Conservation (phyloP, 768 basidiomycete species). For the Rhizopogon rudus region DNA sequence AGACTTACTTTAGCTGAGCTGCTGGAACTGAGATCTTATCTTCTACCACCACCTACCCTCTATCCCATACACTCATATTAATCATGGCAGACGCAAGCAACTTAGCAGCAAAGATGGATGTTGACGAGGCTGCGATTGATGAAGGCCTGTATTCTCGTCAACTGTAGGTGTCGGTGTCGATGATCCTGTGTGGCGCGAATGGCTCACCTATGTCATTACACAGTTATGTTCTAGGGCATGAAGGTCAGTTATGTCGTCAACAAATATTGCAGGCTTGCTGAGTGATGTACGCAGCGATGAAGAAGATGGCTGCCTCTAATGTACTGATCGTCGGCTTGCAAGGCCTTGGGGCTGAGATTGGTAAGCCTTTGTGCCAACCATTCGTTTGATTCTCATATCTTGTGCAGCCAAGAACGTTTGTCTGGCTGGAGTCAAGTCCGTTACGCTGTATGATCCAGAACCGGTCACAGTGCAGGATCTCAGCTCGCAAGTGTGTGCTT, state of each 20-base stretch:
- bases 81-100: slow-evolving; percentile 34
- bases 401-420: slow-evolving; percentile 81
- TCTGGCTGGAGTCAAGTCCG: slow-evolving; percentile 95
- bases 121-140: slow-evolving; percentile 85
- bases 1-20: not conserved
- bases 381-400: slow-evolving; percentile 6
- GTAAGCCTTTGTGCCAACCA: slow-evolving; percentile 33
- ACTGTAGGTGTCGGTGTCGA: slow-evolving; percentile 51
- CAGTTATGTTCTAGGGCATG: slow-evolving; percentile 94
- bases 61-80: not conserved
- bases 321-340: slow-evolving; percentile 90
- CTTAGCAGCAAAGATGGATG: slow-evolving; percentile 60
- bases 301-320: slow-evolving; percentile 95
- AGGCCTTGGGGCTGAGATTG: slow-evolving; percentile 95
- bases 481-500: slow-evolving; percentile 74
- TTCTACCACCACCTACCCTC: slow-evolving; percentile 3
- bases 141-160: slow-evolving; percentile 93
- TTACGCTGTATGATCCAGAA: slow-evolving; percentile 92
- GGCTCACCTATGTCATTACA: slow-evolving; percentile 13
- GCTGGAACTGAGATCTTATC: slow-evolving; percentile 2
- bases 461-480: slow-evolving; percentile 85
- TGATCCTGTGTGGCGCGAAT: slow-evolving; percentile 12
- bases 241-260: slow-evolving; percentile 51
- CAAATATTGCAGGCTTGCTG: slow-evolving; percentile 6
- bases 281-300: slow-evolving; percentile 75